A percentile compares a stretch with the other conserved stretches of the same genome.
phyloP scores from a whole-genome alignment of 768 basidiomycete genomes.

The Porpolomopsis calyptriformis region DNA sequence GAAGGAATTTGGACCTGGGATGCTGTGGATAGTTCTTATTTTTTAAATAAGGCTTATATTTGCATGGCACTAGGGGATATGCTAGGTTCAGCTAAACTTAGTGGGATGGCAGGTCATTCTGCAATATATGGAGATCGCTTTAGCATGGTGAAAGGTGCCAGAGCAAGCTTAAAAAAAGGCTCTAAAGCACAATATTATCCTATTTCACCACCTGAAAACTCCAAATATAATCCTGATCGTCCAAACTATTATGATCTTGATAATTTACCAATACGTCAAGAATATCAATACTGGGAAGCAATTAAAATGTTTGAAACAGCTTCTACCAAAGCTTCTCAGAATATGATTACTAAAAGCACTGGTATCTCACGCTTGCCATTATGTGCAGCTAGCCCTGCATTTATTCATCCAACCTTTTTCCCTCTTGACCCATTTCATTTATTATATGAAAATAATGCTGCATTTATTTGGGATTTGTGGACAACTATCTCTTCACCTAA shows the following conservation, averaged over 20 bases:
- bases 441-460: slow-evolving; percentile 23
- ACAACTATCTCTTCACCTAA: slow-evolving; percentile 8
- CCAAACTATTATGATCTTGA: slow-evolving; percentile 15
- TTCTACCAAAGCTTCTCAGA: slow-evolving; percentile 7
- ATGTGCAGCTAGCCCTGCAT: slow-evolving; percentile 20
- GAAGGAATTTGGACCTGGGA: slow-evolving; percentile 27
- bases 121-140: slow-evolving; percentile 23
- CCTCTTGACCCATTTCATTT: slow-evolving; percentile 28
- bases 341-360: slow-evolving; percentile 15
- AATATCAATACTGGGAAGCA: slow-evolving; percentile 17
- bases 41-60: slow-evolving; percentile 14
- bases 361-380: slow-evolving; percentile 20
- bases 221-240: slow-evolving; percentile 16
- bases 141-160: slow-evolving; percentile 16
- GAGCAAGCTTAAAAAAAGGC: slow-evolving; percentile 13
- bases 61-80: slow-evolving; percentile 21
- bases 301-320: slow-evolving; percentile 14
- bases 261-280: slow-evolving; percentile 15
- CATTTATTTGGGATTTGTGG: slow-evolving; percentile 24
- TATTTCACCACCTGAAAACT: slow-evolving; percentile 13
- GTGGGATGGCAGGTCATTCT: slow-evolving; percentile 21
- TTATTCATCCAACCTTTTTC: slow-evolving; percentile 23
- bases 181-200: slow-evolving; percentile 22
- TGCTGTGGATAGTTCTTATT: slow-evolving; percentile 17
- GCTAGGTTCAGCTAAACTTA: slow-evolving; percentile 24